phyloP scores from a whole-genome alignment of 768 basidiomycete genomes.

The Lentinula boryana region DNA sequence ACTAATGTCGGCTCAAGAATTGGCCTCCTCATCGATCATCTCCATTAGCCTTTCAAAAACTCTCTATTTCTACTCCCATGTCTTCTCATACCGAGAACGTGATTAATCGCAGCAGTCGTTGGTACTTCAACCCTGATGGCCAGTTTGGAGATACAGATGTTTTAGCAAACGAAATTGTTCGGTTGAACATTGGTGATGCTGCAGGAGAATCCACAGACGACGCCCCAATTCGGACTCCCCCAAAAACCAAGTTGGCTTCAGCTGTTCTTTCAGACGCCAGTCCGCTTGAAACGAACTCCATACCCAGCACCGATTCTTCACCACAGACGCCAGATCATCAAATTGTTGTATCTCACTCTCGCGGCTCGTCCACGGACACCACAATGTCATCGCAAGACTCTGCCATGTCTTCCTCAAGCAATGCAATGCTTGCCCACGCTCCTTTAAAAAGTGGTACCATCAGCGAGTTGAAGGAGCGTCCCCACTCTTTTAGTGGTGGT shows the following conservation, averaged over 20 bases:
- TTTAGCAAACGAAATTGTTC: slow-evolving; percentile 66
- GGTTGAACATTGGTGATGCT: slow-evolving; percentile 60
- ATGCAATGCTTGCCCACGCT: slow-evolving; percentile 49
- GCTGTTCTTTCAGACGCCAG: slow-evolving; percentile 56
- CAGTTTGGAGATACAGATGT: slow-evolving; percentile 56
- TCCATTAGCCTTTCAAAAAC: slow-evolving; percentile 32
- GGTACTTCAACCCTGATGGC: slow-evolving; percentile 60
- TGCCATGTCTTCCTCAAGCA: slow-evolving; percentile 39
- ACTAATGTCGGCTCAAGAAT: slow-evolving; percentile 30
- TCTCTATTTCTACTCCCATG: slow-evolving; percentile 33
- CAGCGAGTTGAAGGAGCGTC: slow-evolving; percentile 66
- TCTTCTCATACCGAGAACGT: slow-evolving; percentile 38
- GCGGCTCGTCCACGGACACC: slow-evolving; percentile 79
- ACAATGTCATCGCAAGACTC: slow-evolving; percentile 58
- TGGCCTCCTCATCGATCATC: slow-evolving; percentile 33
- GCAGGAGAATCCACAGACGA: slow-evolving; percentile 44
- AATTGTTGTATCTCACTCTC: slow-evolving; percentile 65
- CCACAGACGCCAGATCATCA: slow-evolving; percentile 64
- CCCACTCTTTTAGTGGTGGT: slow-evolving; percentile 78
- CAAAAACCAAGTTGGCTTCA: slow-evolving; percentile 54
- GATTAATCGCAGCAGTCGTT: slow-evolving; percentile 39
- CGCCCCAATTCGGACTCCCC: slow-evolving; percentile 58
- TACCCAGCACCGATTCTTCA: slow-evolving; percentile 67
- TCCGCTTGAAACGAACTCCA: slow-evolving; percentile 68
- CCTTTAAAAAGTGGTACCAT: slow-evolving; percentile 45